Evolutionary conservation across 2,329 filamentous ascomycete genomes (phyloP), one percentile per base, ranked within the genome.

Genomic region (Xenoacremonium recifei): DNA sequence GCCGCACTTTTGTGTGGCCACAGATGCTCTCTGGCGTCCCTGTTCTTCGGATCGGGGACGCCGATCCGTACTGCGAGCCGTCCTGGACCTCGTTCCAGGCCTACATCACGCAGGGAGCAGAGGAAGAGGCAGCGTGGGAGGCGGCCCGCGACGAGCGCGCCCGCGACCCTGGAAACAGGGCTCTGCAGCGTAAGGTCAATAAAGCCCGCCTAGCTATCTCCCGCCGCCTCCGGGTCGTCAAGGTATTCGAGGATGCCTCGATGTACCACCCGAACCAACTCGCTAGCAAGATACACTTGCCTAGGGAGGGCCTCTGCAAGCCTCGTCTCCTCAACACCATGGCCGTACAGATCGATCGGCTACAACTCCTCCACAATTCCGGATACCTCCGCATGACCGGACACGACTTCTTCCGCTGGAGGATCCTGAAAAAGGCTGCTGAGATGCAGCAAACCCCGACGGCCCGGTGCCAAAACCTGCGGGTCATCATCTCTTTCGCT

Each of bases 261-360:
- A 29, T 30, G 1, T 61, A 65, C 10, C 67, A 69, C 31, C 67
- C 66, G 0, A 70, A 70, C 31, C 66, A 68, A 30, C 40, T 69
- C 0, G 53, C 66, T 1, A 44, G 57, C 2, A 66, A 65, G 40
- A 38, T 52, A 7, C 58, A 65, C 30, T 46, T 69, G 1, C 64
- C 64, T 0, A 6, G 13, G 0, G 34, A 44, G 0, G 66, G 66
- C 0, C 32, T 70, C 0, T 69, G 66, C 35, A 49, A 61, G 2
- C 58, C 59, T 35, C 64, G 66, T 12, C 10, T 56, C 3, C 65
- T 69, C 54, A 68, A 69, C 32, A 57, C 53, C 3, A 38, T 69
- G 2, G 63, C 61, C 0, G 62, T 59, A 37, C 63, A 63, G 21
- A 41, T 69, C 4, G 55, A 57, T 0, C 63, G 67, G 13, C 47